These are phyloP conservation scores for Sequoiadendron giganteum DNA, from an alignment of 75 land plant genomes.

Conservation along the genomic window DNA sequence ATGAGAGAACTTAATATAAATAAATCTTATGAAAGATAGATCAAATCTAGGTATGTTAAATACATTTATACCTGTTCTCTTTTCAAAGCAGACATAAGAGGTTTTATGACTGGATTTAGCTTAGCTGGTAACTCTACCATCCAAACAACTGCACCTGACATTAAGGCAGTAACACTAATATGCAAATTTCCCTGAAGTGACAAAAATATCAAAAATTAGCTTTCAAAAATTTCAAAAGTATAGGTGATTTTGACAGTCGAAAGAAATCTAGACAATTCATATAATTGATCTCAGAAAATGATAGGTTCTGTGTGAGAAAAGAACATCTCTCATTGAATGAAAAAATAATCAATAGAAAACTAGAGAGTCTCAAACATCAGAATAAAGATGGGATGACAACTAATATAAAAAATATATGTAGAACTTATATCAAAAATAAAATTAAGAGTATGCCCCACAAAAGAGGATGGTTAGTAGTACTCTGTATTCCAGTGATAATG, in stretches of 20 bases:
- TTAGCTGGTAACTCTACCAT: constrained; percentile 81
- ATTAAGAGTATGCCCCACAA: neutral
- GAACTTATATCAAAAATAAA: neutral
- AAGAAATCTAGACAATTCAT: too few relatives aligned
- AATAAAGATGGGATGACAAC: neutral
- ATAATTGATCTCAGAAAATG: too few relatives aligned
- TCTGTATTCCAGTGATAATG: neutral
- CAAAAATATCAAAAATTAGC: neutral
- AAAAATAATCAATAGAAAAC: too few relatives aligned
- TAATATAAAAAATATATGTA: too few relatives aligned
- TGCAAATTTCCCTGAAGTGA: constrained; percentile 86
- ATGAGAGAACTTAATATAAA: neutral
- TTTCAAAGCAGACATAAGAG: constrained; percentile 93
- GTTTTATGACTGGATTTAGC: constrained; percentile 93
- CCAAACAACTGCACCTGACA: constrained; percentile 96
- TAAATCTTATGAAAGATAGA: neutral
- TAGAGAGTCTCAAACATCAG: neutral
- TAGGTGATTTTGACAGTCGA: too few relatives aligned
- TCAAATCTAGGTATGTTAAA: neutral
- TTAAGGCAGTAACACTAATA: constrained; percentile 75
- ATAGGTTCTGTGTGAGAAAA: too few relatives aligned
- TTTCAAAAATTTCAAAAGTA: too few relatives aligned
- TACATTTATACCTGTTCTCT: constrained; percentile 79
- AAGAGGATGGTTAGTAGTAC: neutral
- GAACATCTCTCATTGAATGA: too few relatives aligned